Evolutionary conservation across 345 rosid species (phyloP), one percentile per base, ranked within the genome.

Genomic region (Rhodamnia rubescens): DNA sequence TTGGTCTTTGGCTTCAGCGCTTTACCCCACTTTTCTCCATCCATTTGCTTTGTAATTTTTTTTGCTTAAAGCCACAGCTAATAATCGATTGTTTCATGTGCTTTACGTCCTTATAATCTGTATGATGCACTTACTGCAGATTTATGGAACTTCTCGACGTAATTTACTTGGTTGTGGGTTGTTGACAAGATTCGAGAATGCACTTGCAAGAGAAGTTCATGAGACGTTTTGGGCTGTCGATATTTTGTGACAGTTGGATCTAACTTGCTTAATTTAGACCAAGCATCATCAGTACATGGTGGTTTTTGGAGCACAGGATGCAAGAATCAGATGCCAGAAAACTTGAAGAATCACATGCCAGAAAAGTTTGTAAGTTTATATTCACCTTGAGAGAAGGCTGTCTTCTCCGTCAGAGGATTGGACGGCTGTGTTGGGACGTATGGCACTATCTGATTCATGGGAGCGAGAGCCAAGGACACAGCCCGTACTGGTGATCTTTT

Each of bases 81-180:
- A 69, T 69, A 9, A 69, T 36, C 26, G 5, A 36, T 69, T 20
- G 26, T 69, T 36, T 69, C 47, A 4, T 20, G 80, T 69, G 80
- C 26, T 36, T 64, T 16, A 32, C 40, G 1, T 64, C 75, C 75
- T 29, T 4, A 69, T 18, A 36, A 69, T 69, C 26, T 69, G 8
- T 36, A 20, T 69, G 24, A 69, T 69, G 47, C 47, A 36, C 26
- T 69, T 69, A 18, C 47, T 69, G 80, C 47, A 69, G 80, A 69
- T 69, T 69, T 32, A 36, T 36, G 47, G 80, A 44, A 36, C 80
- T 36, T 69, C 0, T 0, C 2, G 0, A 36, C 5, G 24, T 1
- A 6, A 36, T 69, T 2, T 69, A 18, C 47, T 36, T 36, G 47
- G 80, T 69, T 36, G 5, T 9, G 26, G 80, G 13, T 20, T 32